Evolutionary conservation across 2,329 filamentous ascomycete species (phyloP), one percentile per base, ranked within the genome.

Genomic region (Penicillium sp.): DNA sequence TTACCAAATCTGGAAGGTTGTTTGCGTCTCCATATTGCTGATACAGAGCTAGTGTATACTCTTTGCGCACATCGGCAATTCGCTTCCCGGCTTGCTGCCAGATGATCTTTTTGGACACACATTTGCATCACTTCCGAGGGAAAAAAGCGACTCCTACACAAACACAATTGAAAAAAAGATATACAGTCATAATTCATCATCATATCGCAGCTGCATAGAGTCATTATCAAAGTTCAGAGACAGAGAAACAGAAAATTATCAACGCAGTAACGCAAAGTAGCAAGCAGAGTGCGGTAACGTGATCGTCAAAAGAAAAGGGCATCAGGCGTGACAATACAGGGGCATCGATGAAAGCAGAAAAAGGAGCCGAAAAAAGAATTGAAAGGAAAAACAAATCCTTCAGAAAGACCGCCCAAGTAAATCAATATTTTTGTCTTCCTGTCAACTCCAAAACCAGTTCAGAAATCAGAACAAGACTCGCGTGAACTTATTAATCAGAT

Each of bases 401-500:
- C 23, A 26, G 10, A 12, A 16, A 23, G 10, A 38, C 10, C 16
- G 34, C 34, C 8, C 8, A 21, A 26, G 4, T 5, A 21, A 21
- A 38, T 38, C 21, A 44, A 44, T 6, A 2, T 16, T 43, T 29
- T 43, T 43, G 41, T 16, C 13, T 39, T 18, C 36, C 36, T 16
- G 9, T 38, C 34, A 38, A 38, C 8, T 21, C 34, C 8, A 38
- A 39, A 9, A 4, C 18, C 4, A 38, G 9, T 4, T 16, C 12
- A 29, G 28, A 12, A 31, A 31, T 59, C 54, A 69, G 31, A 58
- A 57, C 44, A 69, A 59, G 16, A 62, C 59, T 31, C 54, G 54
- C 31, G 54, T 60, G 26, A 73, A 63, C 6, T 67, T 67, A 29
- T 61, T 61, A 10, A 77, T 52, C 6, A 76, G 60, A 15, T 70